Base-by-base conservation (phyloP, 192 early-diverging fungal genomes). In the Entomortierella lignicola region DNA sequence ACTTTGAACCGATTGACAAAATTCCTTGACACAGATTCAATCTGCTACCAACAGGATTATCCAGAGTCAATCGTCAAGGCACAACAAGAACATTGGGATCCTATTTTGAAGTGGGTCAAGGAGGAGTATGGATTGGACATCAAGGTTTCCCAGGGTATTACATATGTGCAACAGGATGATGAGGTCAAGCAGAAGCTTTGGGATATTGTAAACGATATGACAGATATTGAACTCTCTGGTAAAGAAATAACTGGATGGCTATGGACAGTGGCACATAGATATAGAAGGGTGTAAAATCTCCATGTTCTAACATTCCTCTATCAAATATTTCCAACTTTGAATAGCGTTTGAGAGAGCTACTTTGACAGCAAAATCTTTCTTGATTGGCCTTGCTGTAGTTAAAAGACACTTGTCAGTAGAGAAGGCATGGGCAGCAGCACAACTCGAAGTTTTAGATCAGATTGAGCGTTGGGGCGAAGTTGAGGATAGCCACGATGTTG, bases 1-100 rank as follows among this genome's bases (percentile, higher is more conserved):
- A 94, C 93, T 29, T 86, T 96, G 64, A 85, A 90, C 44, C 90
- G 91, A 44, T 81, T 99, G 54, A 84, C 93, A 53, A 87, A 85
- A 61, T 99, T 93, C 81, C 80, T 95, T 51, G 91, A 97, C 47
- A 97, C 94, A 0, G 97, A 99, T 82, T 89, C 95, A 10, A 92
- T 92, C 34, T 95, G 95, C 81, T 94, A 94, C 53, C 92, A 92
- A 71, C 92, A 97, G 70, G 86, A 89, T 48, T 91, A 87, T 71
- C 95, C 95, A 4, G 90, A 92, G 10, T 80, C 84, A 37, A 86
- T 99, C 60, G 91, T 94, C n/a, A 70, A 87, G 26, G 79, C 96
- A 23, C 97, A 99, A 82, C 64, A 89, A 29, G 63, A 85, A 48
- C 83, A 95, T 79, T 98, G 96, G 92, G 63, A 82, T 21, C 94